Base-by-base conservation (phyloP, 164 flowering plant species). In the Piper betle region DNA sequence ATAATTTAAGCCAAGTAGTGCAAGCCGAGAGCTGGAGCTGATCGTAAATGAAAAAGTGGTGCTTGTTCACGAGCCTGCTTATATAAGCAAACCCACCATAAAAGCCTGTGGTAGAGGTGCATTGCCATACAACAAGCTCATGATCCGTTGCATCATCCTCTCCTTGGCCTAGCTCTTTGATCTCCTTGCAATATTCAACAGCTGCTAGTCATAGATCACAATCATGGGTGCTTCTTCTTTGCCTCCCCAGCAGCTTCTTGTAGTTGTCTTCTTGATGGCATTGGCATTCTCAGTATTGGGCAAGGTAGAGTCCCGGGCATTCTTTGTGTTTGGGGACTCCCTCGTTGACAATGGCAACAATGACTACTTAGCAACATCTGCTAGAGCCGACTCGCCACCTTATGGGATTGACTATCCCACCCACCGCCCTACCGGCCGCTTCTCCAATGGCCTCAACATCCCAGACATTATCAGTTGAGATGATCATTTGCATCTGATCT, bases 301-400 rank as follows among this genome's bases (percentile, higher is more conserved):
- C 37, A 7, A 54, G 19, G 4, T 2, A 55, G 73, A 70, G 52
- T 79, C 83, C 5, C 73, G 90, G 0, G 86, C 92, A 12, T 86
- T 86, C 82, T 84, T 88, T 20, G 82, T 86, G n/a, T 88, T 88
- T 48, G 96, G 96, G 0, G 96, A 88, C 62, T 88, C 96, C 0
- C 79, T 88, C 0, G 93, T 88, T n/a, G 93, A 88, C 59, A 79
- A 58, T 62, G 96, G 93, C 66, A 89, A 89, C 81, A 89, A 89
- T 73, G 73, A 89, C 71, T 86, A 64, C 80, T 64, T 89, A 15
- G 71, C 59, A 17, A 89, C 96, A 48, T 66, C 80, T 11, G 96
- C 96, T 38, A 78, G 94, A 37, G 94, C 96, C 9, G 89, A 89
- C 55, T 50, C 80, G 15, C 83, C 86, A 1, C 96, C 96, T 8